These are phyloP conservation scores for Geotrichum histeridarum DNA, from an alignment of 1,139 yeast species.

Conservation along the genomic window DNA sequence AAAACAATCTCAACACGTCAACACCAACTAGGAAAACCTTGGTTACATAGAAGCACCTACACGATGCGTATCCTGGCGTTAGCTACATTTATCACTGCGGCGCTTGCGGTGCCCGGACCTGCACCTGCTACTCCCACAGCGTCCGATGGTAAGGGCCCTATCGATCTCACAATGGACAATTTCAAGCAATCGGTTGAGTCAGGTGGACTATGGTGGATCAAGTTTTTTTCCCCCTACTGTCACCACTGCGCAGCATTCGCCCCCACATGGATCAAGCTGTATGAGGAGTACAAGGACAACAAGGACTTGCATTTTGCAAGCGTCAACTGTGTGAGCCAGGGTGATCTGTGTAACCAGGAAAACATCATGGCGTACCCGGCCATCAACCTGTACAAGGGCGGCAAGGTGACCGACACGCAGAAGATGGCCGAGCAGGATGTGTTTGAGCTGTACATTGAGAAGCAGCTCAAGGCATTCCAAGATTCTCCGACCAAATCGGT, in stretches of 20 bases:
- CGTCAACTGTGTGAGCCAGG: slow-evolving; percentile 40
- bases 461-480: background rate
- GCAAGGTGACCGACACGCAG: slow-evolving; percentile 27
- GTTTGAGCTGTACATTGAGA: slow-evolving; percentile 10
- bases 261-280: slow-evolving; percentile 38
- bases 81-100: background rate
- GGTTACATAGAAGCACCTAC: background rate
- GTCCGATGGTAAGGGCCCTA: slow-evolving; percentile 8
- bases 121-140: slow-evolving; percentile 1
- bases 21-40: too few relatives aligned
- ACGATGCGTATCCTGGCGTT: background rate
- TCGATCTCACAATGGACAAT: slow-evolving; percentile 13
- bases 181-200: slow-evolving; percentile 2
- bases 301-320: slow-evolving; percentile 36
- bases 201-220: slow-evolving; percentile 39
- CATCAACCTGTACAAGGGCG: slow-evolving; percentile 36
- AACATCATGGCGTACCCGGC: slow-evolving; percentile 37
- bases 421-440: background rate
- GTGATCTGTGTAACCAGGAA: slow-evolving; percentile 38
- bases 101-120: slow-evolving; percentile 1
- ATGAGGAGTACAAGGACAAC: slow-evolving; percentile 24
- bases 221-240: slow-evolving; percentile 43
- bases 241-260: slow-evolving; percentile 39
- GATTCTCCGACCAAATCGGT: background rate
- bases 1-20: background rate